A percentile compares a stretch with the other conserved stretches of the same genome.
phyloP scores from a whole-genome alignment of 345 rosid species.

The Euphorbia peplus region DNA sequence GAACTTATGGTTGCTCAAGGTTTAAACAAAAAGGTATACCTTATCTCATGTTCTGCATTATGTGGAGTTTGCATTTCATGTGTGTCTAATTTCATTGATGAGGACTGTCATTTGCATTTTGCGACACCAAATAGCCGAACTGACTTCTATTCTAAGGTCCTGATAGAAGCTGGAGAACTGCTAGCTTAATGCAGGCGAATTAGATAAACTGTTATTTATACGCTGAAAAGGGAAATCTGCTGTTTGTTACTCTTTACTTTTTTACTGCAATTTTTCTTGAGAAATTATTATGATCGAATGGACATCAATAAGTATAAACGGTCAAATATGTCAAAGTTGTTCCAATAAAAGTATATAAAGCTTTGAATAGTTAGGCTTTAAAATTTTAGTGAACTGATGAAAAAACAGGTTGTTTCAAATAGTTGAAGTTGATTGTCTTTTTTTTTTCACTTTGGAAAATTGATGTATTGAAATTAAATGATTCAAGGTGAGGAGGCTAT shows the following conservation, averaged over 20 bases:
- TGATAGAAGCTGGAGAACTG: neutral
- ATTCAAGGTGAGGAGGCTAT: no score
- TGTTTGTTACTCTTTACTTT: neutral
- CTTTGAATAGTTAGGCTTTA: neutral
- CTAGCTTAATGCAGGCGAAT: neutral
- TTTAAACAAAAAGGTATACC: constrained; percentile 42
- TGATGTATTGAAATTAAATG: no score
- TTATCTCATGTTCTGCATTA: neutral
- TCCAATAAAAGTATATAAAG: neutral
- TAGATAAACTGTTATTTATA: neutral
- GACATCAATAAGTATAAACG: neutral
- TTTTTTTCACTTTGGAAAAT: no score
- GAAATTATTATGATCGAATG: neutral
- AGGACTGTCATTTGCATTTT: neutral
- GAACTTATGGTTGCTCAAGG: constrained; percentile 49
- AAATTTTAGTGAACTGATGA: no score
- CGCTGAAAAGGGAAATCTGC: neutral
- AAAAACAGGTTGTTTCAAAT: no score
- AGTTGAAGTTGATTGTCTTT: no score
- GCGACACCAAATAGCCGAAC: no score
- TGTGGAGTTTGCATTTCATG: neutral
- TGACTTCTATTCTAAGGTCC: neutral
- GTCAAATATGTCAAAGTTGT: neutral
- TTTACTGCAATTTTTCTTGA: neutral
- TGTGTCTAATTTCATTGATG: neutral